phyloP scores from a whole-genome alignment of 2,329 filamentous ascomycete species.

The Fusarium tricinctum region DNA sequence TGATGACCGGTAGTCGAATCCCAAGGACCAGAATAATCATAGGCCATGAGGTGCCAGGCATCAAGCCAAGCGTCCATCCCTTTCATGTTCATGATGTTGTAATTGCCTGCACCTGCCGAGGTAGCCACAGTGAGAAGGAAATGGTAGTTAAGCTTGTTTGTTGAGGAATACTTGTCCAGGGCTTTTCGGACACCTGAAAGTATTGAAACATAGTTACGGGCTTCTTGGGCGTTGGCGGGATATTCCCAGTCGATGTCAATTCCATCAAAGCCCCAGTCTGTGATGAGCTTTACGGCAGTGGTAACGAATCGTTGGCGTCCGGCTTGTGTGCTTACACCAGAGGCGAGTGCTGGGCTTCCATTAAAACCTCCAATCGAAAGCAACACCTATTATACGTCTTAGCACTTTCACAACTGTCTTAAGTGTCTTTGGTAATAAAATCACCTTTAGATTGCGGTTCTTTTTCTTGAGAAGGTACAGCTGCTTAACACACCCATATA shows the following conservation, averaged over 20 bases:
- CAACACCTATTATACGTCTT: conserved; percentile 25
- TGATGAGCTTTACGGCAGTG: conserved; percentile 76
- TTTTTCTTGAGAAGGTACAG: conserved; percentile 81
- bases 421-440: background rate
- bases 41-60: conserved; percentile 75
- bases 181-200: conserved; percentile 52
- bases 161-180: conserved; percentile 59
- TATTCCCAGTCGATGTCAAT: conserved; percentile 72
- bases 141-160: conserved; percentile 59
- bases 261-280: conserved; percentile 74
- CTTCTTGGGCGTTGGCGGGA: conserved; percentile 58
- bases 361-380: conserved; percentile 79
- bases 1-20: conserved; percentile 74
- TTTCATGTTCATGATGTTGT: conserved; percentile 63
- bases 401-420: conserved; percentile 8
- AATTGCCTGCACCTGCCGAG: conserved; percentile 64
- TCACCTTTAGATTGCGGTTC: conserved; percentile 80
- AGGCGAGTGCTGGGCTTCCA: conserved; percentile 68
- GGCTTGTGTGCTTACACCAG: conserved; percentile 70
- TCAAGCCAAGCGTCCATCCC: conserved; percentile 71
- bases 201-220: conserved; percentile 47
- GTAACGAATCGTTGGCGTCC: conserved; percentile 76
- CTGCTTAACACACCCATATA: conserved; percentile 84
- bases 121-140: conserved; percentile 67
- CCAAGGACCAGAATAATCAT: conserved; percentile 80